Evolutionary conservation across 768 basidiomycete species (phyloP), one percentile per base, ranked within the genome.

Genomic region (Lentinula aciculospora): DNA sequence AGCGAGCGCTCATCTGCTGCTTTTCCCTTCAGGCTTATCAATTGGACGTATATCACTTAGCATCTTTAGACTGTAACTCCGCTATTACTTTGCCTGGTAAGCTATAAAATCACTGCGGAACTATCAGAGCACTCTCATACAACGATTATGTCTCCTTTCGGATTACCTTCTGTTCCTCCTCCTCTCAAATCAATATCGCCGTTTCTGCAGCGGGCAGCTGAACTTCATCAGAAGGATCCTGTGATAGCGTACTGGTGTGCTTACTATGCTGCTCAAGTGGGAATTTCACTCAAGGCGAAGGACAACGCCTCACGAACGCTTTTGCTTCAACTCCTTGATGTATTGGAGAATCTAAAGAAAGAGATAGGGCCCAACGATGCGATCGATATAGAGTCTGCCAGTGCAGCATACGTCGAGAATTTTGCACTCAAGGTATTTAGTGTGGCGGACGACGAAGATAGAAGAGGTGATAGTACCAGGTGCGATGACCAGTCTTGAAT

Each of bases 231-330:
- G 13, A 83, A 88, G 61, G 94, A 99, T 57, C 91, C 92, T 4
- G 76, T 95, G 53, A 84, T 98, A 66, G 82, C 92, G 4, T 98
- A 98, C 68, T 99, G 96, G 95, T 95, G 96, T 74, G 88, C 88
- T 42, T 97, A 94, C 76, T 88, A 94, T 70, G 95, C 93, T 59
- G 91, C 93, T 0, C 91, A 97, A 70, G 74, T 89, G 44, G 94
- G 93, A 51, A 88, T 98, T 65, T 76, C 80, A 37, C 72, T 89
- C 67, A 88, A 88, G 59, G 77, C 82, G 19, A 86, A 88, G 60
- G 88, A 86, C 64, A 3, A 72, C 21, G 66, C 79, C 7, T 87
- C 89, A 2, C 81, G 88, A 53, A 77, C 78, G 27, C 81, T 92
- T 56, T 82, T 98, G 2, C 76, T 88, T 61, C 76, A 80, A 37